These are phyloP conservation scores for Raddia distichophylla DNA, from an alignment of 176 grass and related monocot species.

Conservation along the genomic window DNA sequence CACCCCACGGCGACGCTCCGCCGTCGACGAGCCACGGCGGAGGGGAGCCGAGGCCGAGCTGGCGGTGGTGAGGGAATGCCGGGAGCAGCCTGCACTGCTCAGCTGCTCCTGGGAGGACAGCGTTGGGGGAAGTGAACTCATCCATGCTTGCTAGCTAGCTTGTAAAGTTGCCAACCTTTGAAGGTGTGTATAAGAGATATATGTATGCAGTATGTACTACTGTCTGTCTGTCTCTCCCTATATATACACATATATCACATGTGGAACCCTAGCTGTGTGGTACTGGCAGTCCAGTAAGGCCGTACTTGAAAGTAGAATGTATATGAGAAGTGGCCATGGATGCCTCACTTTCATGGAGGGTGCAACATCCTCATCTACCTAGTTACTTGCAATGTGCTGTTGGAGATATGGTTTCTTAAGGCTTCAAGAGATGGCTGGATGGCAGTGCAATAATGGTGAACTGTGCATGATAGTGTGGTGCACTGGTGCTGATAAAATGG, in stretches of 20 bases:
- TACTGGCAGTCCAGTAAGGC: background rate
- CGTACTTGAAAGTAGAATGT: background rate
- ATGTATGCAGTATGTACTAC: conserved; percentile 27
- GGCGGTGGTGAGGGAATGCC: conserved; percentile 13
- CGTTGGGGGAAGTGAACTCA: conserved; percentile 75
- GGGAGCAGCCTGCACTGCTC: conserved; percentile 38
- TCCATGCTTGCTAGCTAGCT: conserved; percentile 57
- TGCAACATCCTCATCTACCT: conserved; percentile 47
- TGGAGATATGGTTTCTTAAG: background rate
- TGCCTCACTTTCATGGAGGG: conserved; percentile 39
- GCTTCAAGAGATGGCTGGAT: conserved; percentile 26
- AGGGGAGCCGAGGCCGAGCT: conserved; percentile 31
- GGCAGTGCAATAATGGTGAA: conserved; percentile 19
- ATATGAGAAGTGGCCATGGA: conserved; percentile 36
- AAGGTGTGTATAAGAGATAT: conserved; percentile 14
- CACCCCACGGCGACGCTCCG: background rate
- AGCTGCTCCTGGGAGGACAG: conserved; percentile 18
- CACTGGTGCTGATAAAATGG: background rate
- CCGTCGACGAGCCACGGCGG: conserved; percentile 26
- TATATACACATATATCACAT: background rate
- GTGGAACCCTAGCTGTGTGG: background rate
- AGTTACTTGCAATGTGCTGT: conserved; percentile 38
- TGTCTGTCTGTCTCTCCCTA: background rate
- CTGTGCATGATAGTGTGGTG: conserved; percentile 31
- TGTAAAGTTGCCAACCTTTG: conserved; percentile 24